phyloP scores from a whole-genome alignment of 2,329 filamentous ascomycete genomes.

The Alternaria infectoria region DNA sequence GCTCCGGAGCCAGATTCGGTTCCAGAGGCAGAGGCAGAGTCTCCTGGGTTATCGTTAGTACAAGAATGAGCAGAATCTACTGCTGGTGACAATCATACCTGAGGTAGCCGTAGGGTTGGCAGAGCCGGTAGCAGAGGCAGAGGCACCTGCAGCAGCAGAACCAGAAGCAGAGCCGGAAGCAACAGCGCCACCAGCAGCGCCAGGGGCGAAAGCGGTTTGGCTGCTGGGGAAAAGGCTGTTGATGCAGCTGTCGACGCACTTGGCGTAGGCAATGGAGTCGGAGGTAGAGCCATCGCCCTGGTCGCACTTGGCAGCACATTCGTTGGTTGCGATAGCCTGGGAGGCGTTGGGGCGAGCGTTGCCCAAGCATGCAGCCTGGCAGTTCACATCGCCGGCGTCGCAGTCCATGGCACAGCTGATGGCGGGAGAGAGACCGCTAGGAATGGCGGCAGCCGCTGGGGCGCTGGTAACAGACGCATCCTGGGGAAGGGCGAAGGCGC shows the following conservation, averaged over 20 bases:
- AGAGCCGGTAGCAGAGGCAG: conserved; percentile 24
- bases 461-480: conserved; percentile 45
- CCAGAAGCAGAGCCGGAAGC: conserved; percentile 29
- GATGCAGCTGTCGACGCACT: conserved; percentile 59
- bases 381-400: conserved; percentile 55
- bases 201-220: conserved; percentile 36
- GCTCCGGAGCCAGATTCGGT: conserved; percentile 32
- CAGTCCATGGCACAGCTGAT: conserved; percentile 50
- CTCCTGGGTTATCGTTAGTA: not conserved
- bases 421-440: conserved; percentile 31
- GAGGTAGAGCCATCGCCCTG: conserved; percentile 58
- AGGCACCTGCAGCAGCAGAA: conserved; percentile 24
- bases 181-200: conserved; percentile 31
- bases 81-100: conserved; percentile 2
- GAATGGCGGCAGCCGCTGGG: conserved; percentile 38
- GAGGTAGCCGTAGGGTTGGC: not conserved
- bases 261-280: conserved; percentile 54
- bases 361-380: conserved; percentile 58
- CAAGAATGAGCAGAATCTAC: not conserved
- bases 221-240: conserved; percentile 55
- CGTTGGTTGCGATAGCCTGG: conserved; percentile 58
- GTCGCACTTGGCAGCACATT: conserved; percentile 60
- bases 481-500: conserved; percentile 52
- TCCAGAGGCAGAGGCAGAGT: conserved; percentile 18
- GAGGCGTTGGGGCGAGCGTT: conserved; percentile 60